These are phyloP conservation scores for Colletotrichum lindemuthianum DNA, from an alignment of 2,329 filamentous ascomycete genomes.

Conservation along the genomic window DNA sequence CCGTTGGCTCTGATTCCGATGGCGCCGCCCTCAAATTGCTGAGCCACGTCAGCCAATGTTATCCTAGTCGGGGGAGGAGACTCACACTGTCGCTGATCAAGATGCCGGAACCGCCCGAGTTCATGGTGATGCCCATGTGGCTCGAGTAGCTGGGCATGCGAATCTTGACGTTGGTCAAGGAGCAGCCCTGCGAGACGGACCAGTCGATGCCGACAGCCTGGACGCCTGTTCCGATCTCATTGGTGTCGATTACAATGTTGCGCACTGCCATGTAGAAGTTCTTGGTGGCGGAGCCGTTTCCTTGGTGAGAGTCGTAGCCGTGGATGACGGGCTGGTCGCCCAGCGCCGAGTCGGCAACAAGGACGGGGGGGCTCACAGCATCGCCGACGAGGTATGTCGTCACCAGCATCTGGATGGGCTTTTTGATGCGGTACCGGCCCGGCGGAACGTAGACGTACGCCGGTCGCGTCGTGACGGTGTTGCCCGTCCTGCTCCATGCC, in stretches of 20 bases:
- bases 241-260: slow-evolving; percentile 45
- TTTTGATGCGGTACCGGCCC: slow-evolving; percentile 44
- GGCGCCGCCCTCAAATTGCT: slow-evolving; percentile 45
- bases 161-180: slow-evolving; percentile 44
- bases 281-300: slow-evolving; percentile 42
- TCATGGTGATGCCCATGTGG: slow-evolving; percentile 49
- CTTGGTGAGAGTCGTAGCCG: slow-evolving; percentile 41
- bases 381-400: slow-evolving; percentile 46
- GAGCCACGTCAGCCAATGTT: neutral
- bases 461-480: slow-evolving; percentile 41
- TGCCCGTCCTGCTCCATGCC: slow-evolving; percentile 41
- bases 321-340: slow-evolving; percentile 38
- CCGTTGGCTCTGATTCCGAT: slow-evolving; percentile 44
- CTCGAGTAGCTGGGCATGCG: slow-evolving; percentile 46
- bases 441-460: slow-evolving; percentile 43
- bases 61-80: neutral
- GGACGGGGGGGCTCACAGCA: slow-evolving; percentile 41
- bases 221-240: slow-evolving; percentile 34
- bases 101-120: slow-evolving; percentile 46
- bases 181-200: slow-evolving; percentile 45
- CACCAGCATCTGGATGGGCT: slow-evolving; percentile 44
- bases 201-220: slow-evolving; percentile 43
- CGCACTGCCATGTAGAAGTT: slow-evolving; percentile 48
- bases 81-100: slow-evolving; percentile 43
- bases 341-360: slow-evolving; percentile 39